These are phyloP conservation scores for Diplodia scrobiculata DNA, from an alignment of 2,329 filamentous ascomycete genomes.

Conservation along the genomic window DNA sequence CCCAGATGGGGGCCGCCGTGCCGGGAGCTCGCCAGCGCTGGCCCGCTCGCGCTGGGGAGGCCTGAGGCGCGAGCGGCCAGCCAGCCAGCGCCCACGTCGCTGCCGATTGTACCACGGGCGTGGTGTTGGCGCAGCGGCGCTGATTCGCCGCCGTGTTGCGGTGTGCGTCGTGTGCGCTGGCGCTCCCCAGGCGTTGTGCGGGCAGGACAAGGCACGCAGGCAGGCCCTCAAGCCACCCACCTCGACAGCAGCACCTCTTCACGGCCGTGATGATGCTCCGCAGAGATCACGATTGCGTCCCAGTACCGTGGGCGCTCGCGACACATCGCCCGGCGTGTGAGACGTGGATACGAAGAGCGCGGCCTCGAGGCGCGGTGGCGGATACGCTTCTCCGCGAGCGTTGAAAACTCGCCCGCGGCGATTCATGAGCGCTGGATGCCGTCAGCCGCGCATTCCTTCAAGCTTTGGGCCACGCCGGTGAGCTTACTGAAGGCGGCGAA, in stretches of 20 bases:
- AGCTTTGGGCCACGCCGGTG: constrained; percentile 21
- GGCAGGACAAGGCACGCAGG: constrained; percentile 26
- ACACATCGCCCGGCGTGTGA: constrained; percentile 24
- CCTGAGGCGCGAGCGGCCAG: constrained; percentile 16
- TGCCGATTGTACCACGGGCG: constrained; percentile 24
- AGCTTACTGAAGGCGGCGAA: constrained; percentile 13
- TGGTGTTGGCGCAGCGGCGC: constrained; percentile 20
- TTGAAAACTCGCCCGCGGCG: not conserved
- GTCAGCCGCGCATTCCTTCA: constrained; percentile 25
- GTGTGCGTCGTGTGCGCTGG: constrained; percentile 30
- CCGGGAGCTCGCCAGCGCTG: constrained; percentile 11
- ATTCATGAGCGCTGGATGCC: constrained; percentile 19
- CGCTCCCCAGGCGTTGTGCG: constrained; percentile 23
- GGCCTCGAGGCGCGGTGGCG: constrained; percentile 9
- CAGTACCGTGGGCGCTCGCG: constrained; percentile 21
- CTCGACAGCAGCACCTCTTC: constrained; percentile 21
- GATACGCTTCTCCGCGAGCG: constrained; percentile 27
- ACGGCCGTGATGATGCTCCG: constrained; percentile 16
- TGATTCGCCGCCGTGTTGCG: constrained; percentile 27
- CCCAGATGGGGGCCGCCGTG: constrained; percentile 1
- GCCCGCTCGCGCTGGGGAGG: constrained; percentile 9
- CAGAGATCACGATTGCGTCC: constrained; percentile 28
- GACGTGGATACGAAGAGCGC: constrained; percentile 20
- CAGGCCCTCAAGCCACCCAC: constrained; percentile 23
- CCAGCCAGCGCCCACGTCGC: constrained; percentile 19